Conservation (phyloP, 805 yeast genomes). For the Isabelozyma pseudorhagii region DNA sequence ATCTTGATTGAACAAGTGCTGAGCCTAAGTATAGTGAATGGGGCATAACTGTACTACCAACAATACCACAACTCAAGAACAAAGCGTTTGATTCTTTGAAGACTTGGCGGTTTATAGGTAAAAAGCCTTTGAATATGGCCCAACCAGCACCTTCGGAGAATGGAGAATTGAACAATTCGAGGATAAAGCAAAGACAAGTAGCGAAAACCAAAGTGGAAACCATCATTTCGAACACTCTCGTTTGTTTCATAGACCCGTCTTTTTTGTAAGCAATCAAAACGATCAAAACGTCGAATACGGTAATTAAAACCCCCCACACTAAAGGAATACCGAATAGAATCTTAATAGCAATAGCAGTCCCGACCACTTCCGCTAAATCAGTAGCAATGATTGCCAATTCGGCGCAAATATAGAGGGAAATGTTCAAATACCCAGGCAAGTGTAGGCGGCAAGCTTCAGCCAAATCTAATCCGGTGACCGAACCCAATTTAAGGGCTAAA, state of each 20-base stretch:
- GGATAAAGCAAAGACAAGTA: conserved; percentile 72
- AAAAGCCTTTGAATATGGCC: conserved; percentile 60
- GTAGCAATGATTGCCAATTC: conserved; percentile 90
- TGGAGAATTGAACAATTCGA: conserved; percentile 57
- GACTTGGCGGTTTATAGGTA: conserved; percentile 47
- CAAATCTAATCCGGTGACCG: conserved; percentile 85
- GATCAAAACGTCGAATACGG: conserved; percentile 77
- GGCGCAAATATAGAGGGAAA: conserved; percentile 63
- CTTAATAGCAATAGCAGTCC: conserved; percentile 83
- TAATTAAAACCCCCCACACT: conserved; percentile 68
- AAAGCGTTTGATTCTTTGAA: conserved; percentile 35
- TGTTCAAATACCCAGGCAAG: conserved; percentile 65
- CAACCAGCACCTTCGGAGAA: conserved; percentile 51
- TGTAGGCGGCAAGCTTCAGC: conserved; percentile 79
- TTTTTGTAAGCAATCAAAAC: conserved; percentile 75
- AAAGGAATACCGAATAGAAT: conserved; percentile 75
- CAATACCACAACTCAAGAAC: conserved; percentile 43
- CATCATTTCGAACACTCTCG: conserved; percentile 73
- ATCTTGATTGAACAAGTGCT: conserved; percentile 41
- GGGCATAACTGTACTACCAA: conserved; percentile 48
- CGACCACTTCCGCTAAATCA: conserved; percentile 91
- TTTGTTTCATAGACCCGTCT: conserved; percentile 70
- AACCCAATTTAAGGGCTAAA: conserved; percentile 79
- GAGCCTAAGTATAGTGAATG: conserved; percentile 44
- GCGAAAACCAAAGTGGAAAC: conserved; percentile 68